A percentile compares a stretch with the other conserved stretches of the same genome.
Evolutionary conservation across 1,139 yeast genomes (phyloP).

Genomic region (Geotrichum fermentans): DNA sequence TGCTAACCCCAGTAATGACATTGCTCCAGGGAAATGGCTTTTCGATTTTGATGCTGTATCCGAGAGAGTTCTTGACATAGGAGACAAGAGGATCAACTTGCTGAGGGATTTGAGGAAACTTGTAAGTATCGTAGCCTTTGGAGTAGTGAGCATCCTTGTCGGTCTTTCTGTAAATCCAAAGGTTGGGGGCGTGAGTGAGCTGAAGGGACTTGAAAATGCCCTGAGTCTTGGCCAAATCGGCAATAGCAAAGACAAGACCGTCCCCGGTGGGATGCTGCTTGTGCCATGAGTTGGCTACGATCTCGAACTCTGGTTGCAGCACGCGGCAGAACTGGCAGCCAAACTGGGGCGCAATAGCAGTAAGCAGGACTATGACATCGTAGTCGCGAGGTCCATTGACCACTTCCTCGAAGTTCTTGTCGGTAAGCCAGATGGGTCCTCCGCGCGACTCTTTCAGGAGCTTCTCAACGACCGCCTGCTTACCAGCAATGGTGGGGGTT

Average conservation of each 20-base stretch:
- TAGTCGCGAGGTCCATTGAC: conserved; percentile 69
- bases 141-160: conserved; percentile 33
- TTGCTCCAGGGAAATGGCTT: conserved; percentile 58
- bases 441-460: conserved; percentile 18
- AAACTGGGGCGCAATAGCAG: conserved; percentile 68
- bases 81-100: conserved; percentile 43
- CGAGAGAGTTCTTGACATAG: conserved; percentile 40
- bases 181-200: conserved; percentile 73
- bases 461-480: conserved; percentile 10
- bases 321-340: conserved; percentile 74
- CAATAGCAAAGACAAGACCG: conserved; percentile 61
- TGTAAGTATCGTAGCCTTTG: conserved; percentile 41
- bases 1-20: conserved; percentile 44
- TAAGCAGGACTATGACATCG: conserved; percentile 59
- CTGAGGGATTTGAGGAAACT: conserved; percentile 53
- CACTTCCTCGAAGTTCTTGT: conserved; percentile 53
- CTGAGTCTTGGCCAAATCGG: conserved; percentile 62
- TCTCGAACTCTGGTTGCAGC: conserved; percentile 60
- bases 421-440: conserved; percentile 43
- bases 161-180: conserved; percentile 63
- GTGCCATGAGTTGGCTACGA: conserved; percentile 59
- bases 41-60: conserved; percentile 45
- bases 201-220: conserved; percentile 50
- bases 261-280: conserved; percentile 44
- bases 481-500: conserved; percentile 33